Evolutionary conservation across 2,329 filamentous ascomycete genomes (phyloP), one percentile per base, ranked within the genome.

Genomic region (Pestalotiopsis sp.): DNA sequence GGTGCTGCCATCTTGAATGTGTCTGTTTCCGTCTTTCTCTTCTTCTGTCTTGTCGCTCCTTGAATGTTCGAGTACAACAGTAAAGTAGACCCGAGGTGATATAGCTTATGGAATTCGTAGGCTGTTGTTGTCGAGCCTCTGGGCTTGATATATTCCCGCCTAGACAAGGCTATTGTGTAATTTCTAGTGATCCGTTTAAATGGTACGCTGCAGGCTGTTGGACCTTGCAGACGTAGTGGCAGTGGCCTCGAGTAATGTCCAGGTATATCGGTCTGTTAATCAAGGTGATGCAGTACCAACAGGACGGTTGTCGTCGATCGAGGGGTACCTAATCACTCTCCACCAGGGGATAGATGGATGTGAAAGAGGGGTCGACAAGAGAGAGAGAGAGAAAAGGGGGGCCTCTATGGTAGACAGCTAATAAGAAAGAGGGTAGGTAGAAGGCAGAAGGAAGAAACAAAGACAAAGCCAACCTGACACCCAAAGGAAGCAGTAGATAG

Each of bases 1-100:
- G 85, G 31, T 66, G 82, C 75, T 63, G 88, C 83, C 88, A 90
- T 91, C 75, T 59, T 81, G 31, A 68, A 38, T 38, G 41, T 27
- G 56, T 20, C 20, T 58, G 56, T 9, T n/a, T 38, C 12, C n/a
- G 1, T 14, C 20, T 61, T 20, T 20, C 17, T 60, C 23, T 62
- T 17, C 52, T 58, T 62, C n/a, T 27, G 36, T 57, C 17, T 23
- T n/a, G 25, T 39, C n/a, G 45, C 23, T 52, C 5, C 45, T 52
- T n/a, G 45, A 36, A 25, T n/a, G 56, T 9, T 20, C n/a, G 57
- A 59, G 23, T 59, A 27, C 57, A 36, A 59, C 57, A 23, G 23
- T 27, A 7, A 27, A 59, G 57, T 59, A 36, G 57, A 59, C 57
- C 27, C 27, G 23, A 12, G 27, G 59, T 20, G 31, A 31, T 36